Percentiles rank a stretch among this genome's conserved stretches.
Conservation (phyloP, 768 basidiomycete species). For the Amanita rimosa region DNA sequence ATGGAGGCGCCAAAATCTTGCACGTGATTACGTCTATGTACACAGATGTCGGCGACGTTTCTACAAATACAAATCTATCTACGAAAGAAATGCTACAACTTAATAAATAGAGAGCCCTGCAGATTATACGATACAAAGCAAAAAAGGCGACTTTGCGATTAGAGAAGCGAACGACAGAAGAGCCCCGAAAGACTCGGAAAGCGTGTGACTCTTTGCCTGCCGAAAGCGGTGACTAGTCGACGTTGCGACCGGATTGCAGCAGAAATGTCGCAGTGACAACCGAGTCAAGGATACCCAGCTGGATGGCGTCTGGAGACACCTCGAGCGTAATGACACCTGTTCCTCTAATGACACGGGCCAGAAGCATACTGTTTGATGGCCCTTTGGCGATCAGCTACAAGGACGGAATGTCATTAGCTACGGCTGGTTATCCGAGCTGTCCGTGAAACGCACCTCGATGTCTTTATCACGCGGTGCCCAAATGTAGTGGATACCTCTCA, state of each 20-base stretch:
- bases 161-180: too few relatives aligned
- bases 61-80: background rate
- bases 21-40: too few relatives aligned
- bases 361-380: constrained; percentile 19
- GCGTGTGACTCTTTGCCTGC: background rate
- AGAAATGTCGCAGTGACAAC: constrained; percentile 40
- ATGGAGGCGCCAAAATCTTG: background rate
- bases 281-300: constrained; percentile 40
- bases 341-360: constrained; percentile 39
- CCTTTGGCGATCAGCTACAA: constrained; percentile 26
- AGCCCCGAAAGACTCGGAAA: too few relatives aligned
- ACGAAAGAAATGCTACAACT: background rate
- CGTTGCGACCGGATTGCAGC: constrained; percentile 49
- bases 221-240: constrained; percentile 29
- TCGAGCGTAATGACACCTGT: constrained; percentile 39
- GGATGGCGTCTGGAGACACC: constrained; percentile 42
- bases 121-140: background rate
- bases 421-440: background rate
- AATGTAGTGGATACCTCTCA: constrained; percentile 36
- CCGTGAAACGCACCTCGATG: constrained; percentile 37
- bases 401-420: background rate
- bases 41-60: background rate
- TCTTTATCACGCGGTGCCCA: constrained; percentile 46
- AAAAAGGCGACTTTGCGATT: too few relatives aligned
- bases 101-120: background rate